A percentile compares a stretch with the other conserved stretches of the same genome.
Conservation (phyloP, 108 stramenopile species). For the Aurantiochytrium sp. region DNA sequence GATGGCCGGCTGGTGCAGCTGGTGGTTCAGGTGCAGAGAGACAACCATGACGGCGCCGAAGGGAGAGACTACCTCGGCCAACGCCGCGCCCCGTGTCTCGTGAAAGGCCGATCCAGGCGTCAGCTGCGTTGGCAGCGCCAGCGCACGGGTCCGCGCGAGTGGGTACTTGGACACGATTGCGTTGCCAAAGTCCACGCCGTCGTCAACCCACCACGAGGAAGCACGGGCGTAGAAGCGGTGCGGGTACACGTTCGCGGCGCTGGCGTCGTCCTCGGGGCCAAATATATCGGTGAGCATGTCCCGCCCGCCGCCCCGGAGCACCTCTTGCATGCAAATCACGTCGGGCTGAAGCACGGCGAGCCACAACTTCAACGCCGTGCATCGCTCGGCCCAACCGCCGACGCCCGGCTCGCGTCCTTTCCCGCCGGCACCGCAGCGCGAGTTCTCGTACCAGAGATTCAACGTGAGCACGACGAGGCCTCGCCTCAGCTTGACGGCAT, state of each 20-base stretch:
- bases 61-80: not conserved
- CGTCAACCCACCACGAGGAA: not conserved
- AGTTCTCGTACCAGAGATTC: conserved; percentile 19
- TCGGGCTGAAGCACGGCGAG: not conserved
- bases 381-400: not conserved
- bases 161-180: not conserved
- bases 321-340: not conserved
- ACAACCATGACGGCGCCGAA: not conserved
- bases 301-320: not conserved
- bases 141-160: not conserved
- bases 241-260: not conserved
- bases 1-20: not conserved
- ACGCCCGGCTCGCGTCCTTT: not conserved
- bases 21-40: not conserved
- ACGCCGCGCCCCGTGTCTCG: not conserved
- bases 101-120: not conserved
- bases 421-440: not conserved
- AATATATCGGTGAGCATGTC: conserved; percentile 23
- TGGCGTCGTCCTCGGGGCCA: not conserved
- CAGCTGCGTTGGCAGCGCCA: not conserved
- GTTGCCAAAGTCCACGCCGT: not conserved
- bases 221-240: not conserved
- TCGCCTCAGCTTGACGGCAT: not conserved
- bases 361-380: not conserved
- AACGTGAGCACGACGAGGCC: not conserved